Evolutionary conservation across 306 rosid species (phyloP).

Genomic region (Dalbergia oliveri): DNA sequence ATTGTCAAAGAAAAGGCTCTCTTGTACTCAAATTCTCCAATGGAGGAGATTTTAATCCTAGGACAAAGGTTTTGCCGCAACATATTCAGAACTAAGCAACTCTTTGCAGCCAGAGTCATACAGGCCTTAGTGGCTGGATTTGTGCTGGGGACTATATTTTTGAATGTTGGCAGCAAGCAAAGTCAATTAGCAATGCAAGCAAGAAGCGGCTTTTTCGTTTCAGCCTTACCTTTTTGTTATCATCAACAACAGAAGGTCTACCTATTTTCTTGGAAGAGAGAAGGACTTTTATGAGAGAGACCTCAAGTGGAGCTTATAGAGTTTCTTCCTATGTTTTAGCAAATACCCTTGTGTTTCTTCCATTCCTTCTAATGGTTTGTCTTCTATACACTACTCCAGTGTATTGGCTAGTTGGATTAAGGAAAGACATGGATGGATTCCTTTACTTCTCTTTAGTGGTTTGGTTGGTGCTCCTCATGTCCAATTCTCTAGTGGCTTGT

Average conservation of each 20-base stretch:
- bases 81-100: constrained; percentile 90
- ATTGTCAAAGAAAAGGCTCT: constrained; percentile 53
- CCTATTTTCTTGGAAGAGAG: constrained; percentile 84
- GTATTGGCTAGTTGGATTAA: constrained; percentile 81
- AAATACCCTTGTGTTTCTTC: constrained; percentile 71
- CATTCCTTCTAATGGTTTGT: constrained; percentile 66
- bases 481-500: constrained; percentile 91
- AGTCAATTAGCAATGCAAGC: constrained; percentile 59
- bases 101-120: constrained; percentile 65
- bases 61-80: constrained; percentile 87
- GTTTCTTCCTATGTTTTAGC: constrained; percentile 77
- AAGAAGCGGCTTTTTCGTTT: constrained; percentile 75
- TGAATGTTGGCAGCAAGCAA: constrained; percentile 58
- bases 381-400: constrained; percentile 71
- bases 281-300: constrained; percentile 75
- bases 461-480: constrained; percentile 79
- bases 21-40: constrained; percentile 61
- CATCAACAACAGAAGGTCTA: constrained; percentile 80
- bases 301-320: constrained; percentile 83
- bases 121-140: constrained; percentile 77
- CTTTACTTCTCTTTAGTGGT: constrained; percentile 76
- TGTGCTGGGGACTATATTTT: constrained; percentile 71
- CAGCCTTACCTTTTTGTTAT: constrained; percentile 75
- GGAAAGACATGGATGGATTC: constrained; percentile 66
- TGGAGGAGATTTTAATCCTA: constrained; percentile 70